Evolutionary conservation across 2,329 filamentous ascomycete species (phyloP).

Genomic region (Myriangium duriaei): DNA sequence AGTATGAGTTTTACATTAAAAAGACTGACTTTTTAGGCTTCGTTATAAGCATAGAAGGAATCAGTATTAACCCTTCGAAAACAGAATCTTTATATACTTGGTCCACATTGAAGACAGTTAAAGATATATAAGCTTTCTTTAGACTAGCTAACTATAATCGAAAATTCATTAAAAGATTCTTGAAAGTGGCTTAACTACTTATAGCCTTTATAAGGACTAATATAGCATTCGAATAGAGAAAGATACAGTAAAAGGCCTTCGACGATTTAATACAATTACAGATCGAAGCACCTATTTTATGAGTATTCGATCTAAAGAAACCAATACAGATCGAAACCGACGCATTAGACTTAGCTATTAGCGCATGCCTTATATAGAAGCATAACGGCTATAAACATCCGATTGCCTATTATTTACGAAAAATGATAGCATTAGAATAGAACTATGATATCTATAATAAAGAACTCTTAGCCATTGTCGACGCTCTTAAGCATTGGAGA

Average conservation of each 20-base stretch:
- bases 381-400: slow-evolving; percentile 1
- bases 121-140: slow-evolving; percentile 10
- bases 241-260: slow-evolving; percentile 3
- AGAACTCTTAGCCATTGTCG: slow-evolving; percentile 11
- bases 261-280: slow-evolving; percentile 10
- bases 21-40: no score
- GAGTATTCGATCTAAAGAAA: slow-evolving; percentile 7
- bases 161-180: slow-evolving; percentile 1
- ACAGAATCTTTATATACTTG: slow-evolving; percentile 1
- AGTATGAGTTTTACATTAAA: slow-evolving; percentile 11
- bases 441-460: slow-evolving; percentile 12
- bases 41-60: slow-evolving; percentile 8
- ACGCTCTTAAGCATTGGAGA: slow-evolving; percentile 10
- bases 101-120: background rate
- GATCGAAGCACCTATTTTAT: slow-evolving; percentile 8
- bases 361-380: slow-evolving; percentile 7
- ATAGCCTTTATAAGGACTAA: slow-evolving; percentile 1
- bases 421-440: slow-evolving; percentile 6
- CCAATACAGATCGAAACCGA: slow-evolving; percentile 9
- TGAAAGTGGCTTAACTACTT: slow-evolving; percentile 1
- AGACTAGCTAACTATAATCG: slow-evolving; percentile 12
- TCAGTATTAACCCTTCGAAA: slow-evolving; percentile 6
- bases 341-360: slow-evolving; percentile 8
- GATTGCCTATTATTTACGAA: slow-evolving; percentile 9
- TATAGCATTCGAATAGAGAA: background rate